Evolutionary conservation across 2,329 filamentous ascomycete species (phyloP).

Genomic region (Parafenestella ontariensis): DNA sequence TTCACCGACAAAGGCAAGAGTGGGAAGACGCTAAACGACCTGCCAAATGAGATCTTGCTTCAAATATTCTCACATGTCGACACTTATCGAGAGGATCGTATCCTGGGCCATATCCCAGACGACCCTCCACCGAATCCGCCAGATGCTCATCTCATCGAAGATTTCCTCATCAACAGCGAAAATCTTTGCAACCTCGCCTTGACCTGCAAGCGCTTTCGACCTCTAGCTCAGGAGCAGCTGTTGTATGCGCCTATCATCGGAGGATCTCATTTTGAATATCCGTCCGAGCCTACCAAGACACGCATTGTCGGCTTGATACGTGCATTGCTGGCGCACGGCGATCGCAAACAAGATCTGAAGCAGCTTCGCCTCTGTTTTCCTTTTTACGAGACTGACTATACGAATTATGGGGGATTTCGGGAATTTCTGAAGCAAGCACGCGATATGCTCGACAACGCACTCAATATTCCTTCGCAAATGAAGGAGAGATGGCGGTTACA

Average conservation of each 20-base stretch:
- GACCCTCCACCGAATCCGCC: slow-evolving; percentile 9
- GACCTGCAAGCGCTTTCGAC: slow-evolving; percentile 15
- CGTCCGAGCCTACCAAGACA: neutral
- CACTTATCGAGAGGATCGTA: slow-evolving; percentile 4
- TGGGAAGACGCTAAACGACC: neutral
- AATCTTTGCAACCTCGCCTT: slow-evolving; percentile 16
- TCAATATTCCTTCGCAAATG: slow-evolving; percentile 4
- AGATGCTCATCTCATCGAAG: slow-evolving; percentile 10
- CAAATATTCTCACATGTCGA: slow-evolving; percentile 19
- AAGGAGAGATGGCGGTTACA: neutral
- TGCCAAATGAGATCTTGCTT: slow-evolving; percentile 21
- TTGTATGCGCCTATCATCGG: slow-evolving; percentile 9
- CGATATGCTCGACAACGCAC: neutral
- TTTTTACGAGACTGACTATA: neutral
- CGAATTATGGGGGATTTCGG: too few relatives aligned
- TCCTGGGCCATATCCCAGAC: slow-evolving; percentile 21
- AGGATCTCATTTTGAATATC: neutral
- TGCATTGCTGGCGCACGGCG: slow-evolving; percentile 2
- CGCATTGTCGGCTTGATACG: slow-evolving; percentile 5
- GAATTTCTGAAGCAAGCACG: neutral
- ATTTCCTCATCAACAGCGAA: slow-evolving; percentile 6
- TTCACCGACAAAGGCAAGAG: neutral
- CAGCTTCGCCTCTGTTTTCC: slow-evolving; percentile 15
- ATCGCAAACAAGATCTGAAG: slow-evolving; percentile 10
- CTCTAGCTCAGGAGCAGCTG: slow-evolving; percentile 11